Base-by-base conservation (phyloP, 140 eudicot genomes). In the Bidens hawaiensis region DNA sequence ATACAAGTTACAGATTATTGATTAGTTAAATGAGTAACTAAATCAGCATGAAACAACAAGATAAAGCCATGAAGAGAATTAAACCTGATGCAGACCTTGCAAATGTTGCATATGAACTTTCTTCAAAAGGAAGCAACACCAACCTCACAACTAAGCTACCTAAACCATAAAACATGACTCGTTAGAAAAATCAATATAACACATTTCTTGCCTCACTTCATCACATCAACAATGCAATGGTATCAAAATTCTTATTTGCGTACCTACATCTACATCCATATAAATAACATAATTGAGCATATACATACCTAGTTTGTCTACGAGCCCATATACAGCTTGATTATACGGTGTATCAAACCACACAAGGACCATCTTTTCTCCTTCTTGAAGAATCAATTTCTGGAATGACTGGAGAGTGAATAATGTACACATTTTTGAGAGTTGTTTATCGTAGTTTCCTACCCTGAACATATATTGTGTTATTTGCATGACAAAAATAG, bases 71-170 rank as follows among this genome's bases (percentile, higher is more conserved):
- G 72, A 63, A 62, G 68, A 70, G 79, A 78, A 66, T 48, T 73
- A 71, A 79, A 93, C 99, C 99, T 93, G 99, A 79, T 69, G 99
- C 94, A 59, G 87, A 93, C 84, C 89, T 93, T 70, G 99, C 99
- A 88, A 93, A 93, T 62, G 93, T 85, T 48, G 89, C 76, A 79
- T 85, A 93, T 10, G 96, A 88, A 75, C 96, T 93, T 81, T 93
- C 99, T 77, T 93, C 99, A 68, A 93, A 93, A 8, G 99, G 99
- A 43, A 88, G 95, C 76, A 93, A 83, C 57, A 93, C 82, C 82
- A 93, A 73, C 75, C 99, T 88, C 78, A 93, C 99, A 57, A 93
- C 95, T n/a, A 42, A n/a, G 19, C 49, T 42, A 42, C 49, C 49
- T 42, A 42, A 42, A 42, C 49, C 49, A 42, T n/a, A 42, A 42